Conservation (phyloP, 768 basidiomycete species). For the Thelephora ganbajun region DNA sequence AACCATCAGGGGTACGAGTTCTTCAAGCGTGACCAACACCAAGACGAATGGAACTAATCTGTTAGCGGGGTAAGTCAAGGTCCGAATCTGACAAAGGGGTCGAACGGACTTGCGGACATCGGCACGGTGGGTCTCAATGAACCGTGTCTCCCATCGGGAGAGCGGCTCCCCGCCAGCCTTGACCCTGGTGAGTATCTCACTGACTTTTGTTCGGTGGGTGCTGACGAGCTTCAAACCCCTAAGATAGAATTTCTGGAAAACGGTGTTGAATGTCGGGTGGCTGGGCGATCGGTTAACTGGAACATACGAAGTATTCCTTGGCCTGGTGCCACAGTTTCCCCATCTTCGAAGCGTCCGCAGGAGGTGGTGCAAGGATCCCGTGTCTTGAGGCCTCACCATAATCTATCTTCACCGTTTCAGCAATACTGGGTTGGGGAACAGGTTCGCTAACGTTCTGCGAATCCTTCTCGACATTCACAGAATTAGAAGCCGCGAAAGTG, state of each 20-base stretch:
- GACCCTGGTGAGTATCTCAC: slow-evolving; percentile 40
- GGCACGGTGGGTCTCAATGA: slow-evolving; percentile 49
- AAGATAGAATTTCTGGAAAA: slow-evolving; percentile 63
- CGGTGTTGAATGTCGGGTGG: slow-evolving; percentile 17
- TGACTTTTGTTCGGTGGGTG: slow-evolving; percentile 40
- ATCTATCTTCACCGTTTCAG: slow-evolving; percentile 41
- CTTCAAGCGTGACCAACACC: slow-evolving; percentile 64
- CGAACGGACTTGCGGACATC: slow-evolving; percentile 55
- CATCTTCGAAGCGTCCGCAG: slow-evolving; percentile 43
- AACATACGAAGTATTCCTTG: slow-evolving; percentile 30
- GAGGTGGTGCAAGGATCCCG: slow-evolving; percentile 56
- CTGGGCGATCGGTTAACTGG: not conserved
- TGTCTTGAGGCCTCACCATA: slow-evolving; percentile 50
- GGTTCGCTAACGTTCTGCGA: too few species aligned
- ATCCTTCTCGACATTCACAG: not conserved
- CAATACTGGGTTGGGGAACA: slow-evolving; percentile 5
- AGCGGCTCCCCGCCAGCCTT: slow-evolving; percentile 45
- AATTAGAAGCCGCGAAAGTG: slow-evolving; percentile 11
- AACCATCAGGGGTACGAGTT: slow-evolving; percentile 71
- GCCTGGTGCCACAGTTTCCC: slow-evolving; percentile 34
- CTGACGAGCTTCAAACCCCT: slow-evolving; percentile 62
- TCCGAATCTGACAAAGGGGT: not conserved
- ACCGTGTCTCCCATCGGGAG: slow-evolving; percentile 53
- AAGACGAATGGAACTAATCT: slow-evolving; percentile 72
- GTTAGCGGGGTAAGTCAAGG: slow-evolving; percentile 4